Base-by-base conservation (phyloP, 1,139 yeast genomes). In the Taphrina flavorubra region DNA sequence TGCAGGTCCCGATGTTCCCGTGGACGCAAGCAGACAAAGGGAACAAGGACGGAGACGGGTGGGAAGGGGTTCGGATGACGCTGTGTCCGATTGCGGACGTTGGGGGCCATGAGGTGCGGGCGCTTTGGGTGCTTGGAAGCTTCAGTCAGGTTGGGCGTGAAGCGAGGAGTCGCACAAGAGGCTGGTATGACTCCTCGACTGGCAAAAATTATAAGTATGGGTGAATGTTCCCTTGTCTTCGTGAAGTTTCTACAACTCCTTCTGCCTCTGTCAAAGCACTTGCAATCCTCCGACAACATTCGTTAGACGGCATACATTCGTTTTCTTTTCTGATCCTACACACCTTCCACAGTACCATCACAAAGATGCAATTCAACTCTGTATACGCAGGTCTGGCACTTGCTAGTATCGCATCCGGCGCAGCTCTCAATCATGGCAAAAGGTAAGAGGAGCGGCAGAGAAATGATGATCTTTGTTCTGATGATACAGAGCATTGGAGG, bases 161-260 rank as follows among this genome's bases (percentile, higher is more conserved):
- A 56, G 60, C 49, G 60, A 56, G 60, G 60, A 56, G 60, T 56
- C 36, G 36, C 49, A 37, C 37, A 56, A 56, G 60, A 40, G 60
- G 60, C 60, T 56, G 60, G 60, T 40, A 39, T 25, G 42, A 20
- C 60, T 40, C 60, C 60, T 56, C 36, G 60, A 56, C 36, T 37
- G 11, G 60, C n/a, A 13, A 20, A 6, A 36, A 37, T 8, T 53
- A 53, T 53, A 53, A 53, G 58, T 34, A 53, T 36, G 58, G 25
- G 6, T 53, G 58, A 36, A 37, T 53, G 40, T 37, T 53, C 53
- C 34, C 42, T 36, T 25, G 58, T 53, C 58, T 37, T 53, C 40
- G 13, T 36, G 42, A 36, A 34, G 11, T 31, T 37, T 37, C 42
- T 34, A 14, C 18, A 34, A n/a, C 42, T 18, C 25, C 42, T 37